Evolutionary conservation across 1,284 basidiomycete species (phyloP), one percentile per base, ranked within the genome.

Genomic region (Bothia castanella): DNA sequence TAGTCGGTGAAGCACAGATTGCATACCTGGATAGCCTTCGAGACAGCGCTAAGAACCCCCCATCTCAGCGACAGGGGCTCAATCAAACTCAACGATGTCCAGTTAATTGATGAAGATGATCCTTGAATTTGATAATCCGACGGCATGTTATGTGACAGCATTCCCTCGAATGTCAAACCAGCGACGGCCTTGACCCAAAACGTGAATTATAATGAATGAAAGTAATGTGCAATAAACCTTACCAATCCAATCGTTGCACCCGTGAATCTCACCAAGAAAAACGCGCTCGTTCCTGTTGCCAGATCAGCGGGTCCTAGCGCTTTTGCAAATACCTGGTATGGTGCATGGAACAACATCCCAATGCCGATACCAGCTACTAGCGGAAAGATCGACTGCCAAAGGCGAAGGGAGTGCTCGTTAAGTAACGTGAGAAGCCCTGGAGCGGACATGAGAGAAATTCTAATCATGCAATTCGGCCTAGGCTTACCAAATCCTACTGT

Each of bases 261-360:
- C 34, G 87, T 90, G 69, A 90, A 91, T 38, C 88, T 76, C 41
- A 89, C 85, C 49, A 91, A 74, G 67, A 91, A 90, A 64, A 91
- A 90, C 20, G 87, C 88, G 62, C 86, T 84, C 13, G 88, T 90
- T 25, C 85, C 85, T 37, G 82, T 77, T n/a, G 87, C 86, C 49
- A 89, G 69, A 58, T 89, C 82, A 42, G 75, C 70, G 11, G 80
- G 77, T 53, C 77, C 73, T 34, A 91, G 66, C 16, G 83, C 78
- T 53, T 74, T 76, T 39, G 78, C 79, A 63, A 90, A 87, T 14
- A 89, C 76, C 62, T 89, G 86, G 61, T 87, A 89, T 10, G 88
- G 89, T 1, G 87, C 80, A 64, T 89, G 87, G 67, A 90, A 89
- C 23, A 89, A 70, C 78, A 89, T 83, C 39, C 89, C 89, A 47